Evolutionary conservation across 768 basidiomycete genomes (phyloP).

Genomic region (Trametes cingulata): DNA sequence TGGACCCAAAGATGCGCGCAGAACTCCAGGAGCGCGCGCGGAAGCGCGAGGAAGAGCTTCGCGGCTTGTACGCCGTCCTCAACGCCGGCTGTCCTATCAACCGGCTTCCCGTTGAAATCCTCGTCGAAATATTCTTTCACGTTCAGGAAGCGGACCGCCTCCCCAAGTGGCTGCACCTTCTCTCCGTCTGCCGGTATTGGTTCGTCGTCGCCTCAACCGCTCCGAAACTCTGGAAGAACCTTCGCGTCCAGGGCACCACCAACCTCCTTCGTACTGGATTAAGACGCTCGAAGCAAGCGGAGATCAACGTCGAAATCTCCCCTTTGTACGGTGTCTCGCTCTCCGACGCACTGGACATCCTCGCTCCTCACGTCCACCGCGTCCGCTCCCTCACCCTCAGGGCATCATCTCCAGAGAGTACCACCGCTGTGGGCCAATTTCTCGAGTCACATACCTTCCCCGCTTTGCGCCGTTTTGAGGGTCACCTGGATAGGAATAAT

Average conservation of each 20-base stretch:
- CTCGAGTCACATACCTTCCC: not conserved
- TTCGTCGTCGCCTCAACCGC: not conserved
- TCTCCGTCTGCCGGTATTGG: not conserved
- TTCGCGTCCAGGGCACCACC: not conserved
- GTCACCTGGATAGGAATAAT: not conserved
- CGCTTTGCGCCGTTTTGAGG: not conserved
- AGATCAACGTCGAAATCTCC: not conserved
- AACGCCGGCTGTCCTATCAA: not conserved
- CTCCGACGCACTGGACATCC: not conserved
- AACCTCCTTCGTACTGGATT: not conserved
- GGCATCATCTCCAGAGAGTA: not conserved
- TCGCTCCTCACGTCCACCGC: not conserved
- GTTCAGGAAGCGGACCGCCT: not conserved
- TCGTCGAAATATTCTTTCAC: not conserved
- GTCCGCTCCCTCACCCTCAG: not conserved
- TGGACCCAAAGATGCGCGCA: not conserved
- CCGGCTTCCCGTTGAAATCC: not conserved
- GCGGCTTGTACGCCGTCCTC: not conserved
- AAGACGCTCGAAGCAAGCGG: not conserved
- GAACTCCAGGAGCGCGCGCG: not conserved
- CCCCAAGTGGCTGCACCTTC: not conserved
- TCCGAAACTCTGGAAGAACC: not conserved
- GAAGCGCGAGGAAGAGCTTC: not conserved
- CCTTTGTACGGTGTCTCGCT: not conserved
- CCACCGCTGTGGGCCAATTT: not conserved